Percentiles rank a stretch among this genome's conserved stretches.
Evolutionary conservation across 1,284 basidiomycete genomes (phyloP).

Genomic region (Bothia castanella): DNA sequence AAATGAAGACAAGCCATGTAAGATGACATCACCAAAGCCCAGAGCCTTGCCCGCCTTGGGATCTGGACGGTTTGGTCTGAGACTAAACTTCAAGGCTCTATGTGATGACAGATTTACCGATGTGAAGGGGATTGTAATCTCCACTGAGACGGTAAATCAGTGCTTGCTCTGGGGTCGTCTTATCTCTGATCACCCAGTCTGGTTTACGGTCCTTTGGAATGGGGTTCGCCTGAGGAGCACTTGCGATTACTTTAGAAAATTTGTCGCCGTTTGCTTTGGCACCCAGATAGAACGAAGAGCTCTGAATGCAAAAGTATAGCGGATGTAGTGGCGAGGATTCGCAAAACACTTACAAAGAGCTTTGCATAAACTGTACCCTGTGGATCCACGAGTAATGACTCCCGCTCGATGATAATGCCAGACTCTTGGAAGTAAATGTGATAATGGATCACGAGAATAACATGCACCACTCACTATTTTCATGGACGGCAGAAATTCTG

Average conservation of each 20-base stretch:
- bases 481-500: constrained; percentile 60
- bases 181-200: constrained; percentile 64
- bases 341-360: constrained; percentile 52
- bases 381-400: constrained; percentile 60
- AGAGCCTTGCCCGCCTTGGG: constrained; percentile 63
- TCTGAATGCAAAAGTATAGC: constrained; percentile 37
- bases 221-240: constrained; percentile 63
- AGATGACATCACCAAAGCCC: constrained; percentile 77
- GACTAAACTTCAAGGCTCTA: background rate
- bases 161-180: constrained; percentile 73
- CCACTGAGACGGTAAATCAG: constrained; percentile 75
- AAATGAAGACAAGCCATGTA: constrained; percentile 77
- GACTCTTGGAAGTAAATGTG: constrained; percentile 46
- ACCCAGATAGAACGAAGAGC: constrained; percentile 70
- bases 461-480: constrained; percentile 58
- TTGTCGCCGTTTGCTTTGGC: constrained; percentile 67
- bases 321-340: background rate
- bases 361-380: constrained; percentile 64
- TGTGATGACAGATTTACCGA: constrained; percentile 45
- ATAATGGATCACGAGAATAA: background rate
- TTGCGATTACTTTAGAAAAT: constrained; percentile 65
- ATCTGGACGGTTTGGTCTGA: constrained; percentile 41
- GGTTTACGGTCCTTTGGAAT: constrained; percentile 65
- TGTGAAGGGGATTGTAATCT: constrained; percentile 83
- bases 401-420: constrained; percentile 69